These are phyloP conservation scores for Xylariales sp. DNA, from an alignment of 2,329 filamentous ascomycete species.

Conservation along the genomic window DNA sequence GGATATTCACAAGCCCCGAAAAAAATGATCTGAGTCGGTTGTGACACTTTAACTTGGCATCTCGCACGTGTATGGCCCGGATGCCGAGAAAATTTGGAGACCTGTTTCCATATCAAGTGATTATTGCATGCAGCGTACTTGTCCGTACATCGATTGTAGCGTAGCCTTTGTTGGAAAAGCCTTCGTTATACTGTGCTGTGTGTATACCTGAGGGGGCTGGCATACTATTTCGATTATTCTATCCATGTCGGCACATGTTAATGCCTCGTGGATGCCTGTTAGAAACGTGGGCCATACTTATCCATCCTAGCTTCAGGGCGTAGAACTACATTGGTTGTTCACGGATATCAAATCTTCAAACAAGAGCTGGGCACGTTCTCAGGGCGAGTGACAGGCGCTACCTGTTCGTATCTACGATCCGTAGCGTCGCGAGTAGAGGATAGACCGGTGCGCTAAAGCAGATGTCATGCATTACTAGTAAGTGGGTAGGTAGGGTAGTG, in stretches of 20 bases:
- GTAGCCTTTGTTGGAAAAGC: neutral
- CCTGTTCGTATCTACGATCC: slow-evolving; percentile 1
- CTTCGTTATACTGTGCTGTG: neutral
- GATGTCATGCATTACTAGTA: neutral
- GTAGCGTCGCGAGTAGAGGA: neutral
- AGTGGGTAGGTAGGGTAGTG: neutral
- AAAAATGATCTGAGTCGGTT: slow-evolving; percentile 25
- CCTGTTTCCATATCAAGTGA: slow-evolving; percentile 23
- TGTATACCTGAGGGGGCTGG: slow-evolving; percentile 7
- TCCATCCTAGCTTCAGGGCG: slow-evolving; percentile 3
- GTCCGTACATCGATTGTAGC: neutral
- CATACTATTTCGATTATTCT: neutral
- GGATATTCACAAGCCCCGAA: slow-evolving; percentile 23
- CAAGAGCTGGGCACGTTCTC: slow-evolving; percentile 21
- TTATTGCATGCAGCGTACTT: slow-evolving; percentile 25
- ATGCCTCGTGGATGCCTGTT: neutral
- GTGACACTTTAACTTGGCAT: slow-evolving; percentile 13
- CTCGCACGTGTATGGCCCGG: slow-evolving; percentile 20
- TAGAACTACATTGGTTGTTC: slow-evolving; percentile 13
- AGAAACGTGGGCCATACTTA: neutral
- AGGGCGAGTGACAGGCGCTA: slow-evolving; percentile 2
- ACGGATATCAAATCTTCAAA: slow-evolving; percentile 26
- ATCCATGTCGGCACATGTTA: slow-evolving; percentile 1
- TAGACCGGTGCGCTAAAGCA: neutral
- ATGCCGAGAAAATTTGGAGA: slow-evolving; percentile 28